phyloP scores from a whole-genome alignment of 805 yeast genomes.

The Wickerhamia fluorescens region DNA sequence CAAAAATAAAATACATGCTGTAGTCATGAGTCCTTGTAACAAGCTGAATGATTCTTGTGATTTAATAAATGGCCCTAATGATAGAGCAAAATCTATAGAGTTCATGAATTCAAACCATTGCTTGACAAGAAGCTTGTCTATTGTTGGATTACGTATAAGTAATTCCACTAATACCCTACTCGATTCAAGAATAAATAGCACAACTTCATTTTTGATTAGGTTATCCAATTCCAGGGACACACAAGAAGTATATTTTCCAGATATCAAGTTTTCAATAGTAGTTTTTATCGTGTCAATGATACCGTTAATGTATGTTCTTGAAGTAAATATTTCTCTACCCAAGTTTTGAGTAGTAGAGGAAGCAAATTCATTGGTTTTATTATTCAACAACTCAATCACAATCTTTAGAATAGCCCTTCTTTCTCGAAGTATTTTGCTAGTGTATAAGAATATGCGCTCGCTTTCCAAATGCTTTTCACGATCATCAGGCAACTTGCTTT shows the following conservation, averaged over 20 bases:
- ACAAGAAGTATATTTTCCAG: conserved; percentile 7
- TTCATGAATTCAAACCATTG: conserved; percentile 54
- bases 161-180: conserved; percentile 34
- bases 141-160: conserved; percentile 29
- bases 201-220: conserved; percentile 19
- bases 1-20: conserved; percentile 45
- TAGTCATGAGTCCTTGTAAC: conserved; percentile 41
- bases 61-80: conserved; percentile 19
- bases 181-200: conserved; percentile 25
- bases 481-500: conserved; percentile 30
- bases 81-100: conserved; percentile 17
- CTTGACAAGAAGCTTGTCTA: conserved; percentile 25
- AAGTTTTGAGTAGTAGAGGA: conserved; percentile 28
- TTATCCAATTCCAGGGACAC: conserved; percentile 14
- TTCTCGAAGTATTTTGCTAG: conserved; percentile 41
- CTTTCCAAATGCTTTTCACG: conserved; percentile 20
- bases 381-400: conserved; percentile 22
- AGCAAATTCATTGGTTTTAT: conserved; percentile 9
- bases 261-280: conserved; percentile 6
- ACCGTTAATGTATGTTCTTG: conserved; percentile 19
- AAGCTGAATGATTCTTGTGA: conserved; percentile 21
- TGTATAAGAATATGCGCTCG: conserved; percentile 27
- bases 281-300: conserved; percentile 12
- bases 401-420: conserved; percentile 43
- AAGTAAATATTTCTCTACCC: conserved; percentile 32